Percentiles rank a stretch among this genome's conserved stretches.
Conservation (phyloP, 148 eudicot genomes). For the Rhododendron ferrugineum region DNA sequence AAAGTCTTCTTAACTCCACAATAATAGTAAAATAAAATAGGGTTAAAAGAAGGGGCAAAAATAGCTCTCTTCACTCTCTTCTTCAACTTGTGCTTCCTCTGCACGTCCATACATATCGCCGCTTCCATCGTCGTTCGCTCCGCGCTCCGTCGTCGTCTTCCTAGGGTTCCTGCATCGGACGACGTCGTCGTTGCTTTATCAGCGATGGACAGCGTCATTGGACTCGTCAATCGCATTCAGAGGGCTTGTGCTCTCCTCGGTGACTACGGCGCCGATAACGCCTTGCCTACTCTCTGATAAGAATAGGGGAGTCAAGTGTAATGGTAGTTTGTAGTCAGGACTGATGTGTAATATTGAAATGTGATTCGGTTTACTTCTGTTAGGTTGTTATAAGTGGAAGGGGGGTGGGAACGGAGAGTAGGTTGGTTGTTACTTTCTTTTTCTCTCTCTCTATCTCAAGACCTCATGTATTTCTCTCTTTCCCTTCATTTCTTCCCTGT, state of each 20-base stretch:
- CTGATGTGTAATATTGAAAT: no score
- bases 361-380: no score
- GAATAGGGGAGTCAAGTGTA: no score
- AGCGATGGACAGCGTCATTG: constrained; percentile 44
- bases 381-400: no score
- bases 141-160: not conserved
- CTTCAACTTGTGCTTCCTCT: constrained; percentile 9
- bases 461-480: no score
- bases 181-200: not conserved
- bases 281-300: constrained; percentile 30
- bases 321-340: no score
- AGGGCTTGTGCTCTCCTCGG: constrained; percentile 40
- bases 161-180: not conserved
- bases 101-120: not conserved
- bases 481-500: no score
- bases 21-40: no score
- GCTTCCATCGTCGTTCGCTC: not conserved
- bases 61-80: constrained; percentile 8
- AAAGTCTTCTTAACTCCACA: not conserved
- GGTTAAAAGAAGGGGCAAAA: not conserved
- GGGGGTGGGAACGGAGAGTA: no score
- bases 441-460: not conserved
- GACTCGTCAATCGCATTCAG: constrained; percentile 40
- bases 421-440: no score
- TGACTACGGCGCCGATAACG: constrained; percentile 27